Base-by-base conservation (phyloP, 208 protist genomes). In the Wallacemonas sp. region DNA sequence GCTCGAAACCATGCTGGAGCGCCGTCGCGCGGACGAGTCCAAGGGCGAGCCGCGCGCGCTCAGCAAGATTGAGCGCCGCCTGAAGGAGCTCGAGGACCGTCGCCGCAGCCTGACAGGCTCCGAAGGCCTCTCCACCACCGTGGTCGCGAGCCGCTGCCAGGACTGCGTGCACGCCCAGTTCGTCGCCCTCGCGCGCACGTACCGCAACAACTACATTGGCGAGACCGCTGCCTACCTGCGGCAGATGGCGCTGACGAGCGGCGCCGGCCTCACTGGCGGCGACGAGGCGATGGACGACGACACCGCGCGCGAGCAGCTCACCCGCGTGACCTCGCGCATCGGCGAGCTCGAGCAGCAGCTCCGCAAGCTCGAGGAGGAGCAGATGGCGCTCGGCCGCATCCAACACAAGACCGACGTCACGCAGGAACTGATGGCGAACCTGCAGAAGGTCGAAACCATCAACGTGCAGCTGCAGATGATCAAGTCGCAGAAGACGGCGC, bases 1-100 rank as follows among this genome's bases (percentile, higher is more conserved):
- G 3, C 80, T 96, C 16, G 87, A 93, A 77, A 78, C 79, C 55
- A 57, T 95, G 73, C 75, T 91, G 23, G 86, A 95, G 76, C 84
- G 89, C 23, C 80, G 69, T 18, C 67, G 76, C 3, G 46, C 48
- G 38, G 65, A 82, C 61, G 70, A 79, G 61, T 62, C 57, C 38
- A 67, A 72, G 44, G 67, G 22, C 8, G 2, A 55, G 22, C 66
- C 73, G 3, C 50, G 66, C 46, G 67, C 71, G 23, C 64, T 62
- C 20, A 69, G 54, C 31, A 42, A 65, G 12, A 67, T 86, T 61
- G 77, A 91, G 76, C 61, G 69, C 63, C 73, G 71, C 2, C 36
- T 93, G 48, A 63, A 71, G 50, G 82, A 89, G 74, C 65, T 93
- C 20, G 78, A 92, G 74, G 79, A 86, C 33, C 72, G 77, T 3